Conservation (phyloP, 164 flowering plant species). For the Protea cynaroides region DNA sequence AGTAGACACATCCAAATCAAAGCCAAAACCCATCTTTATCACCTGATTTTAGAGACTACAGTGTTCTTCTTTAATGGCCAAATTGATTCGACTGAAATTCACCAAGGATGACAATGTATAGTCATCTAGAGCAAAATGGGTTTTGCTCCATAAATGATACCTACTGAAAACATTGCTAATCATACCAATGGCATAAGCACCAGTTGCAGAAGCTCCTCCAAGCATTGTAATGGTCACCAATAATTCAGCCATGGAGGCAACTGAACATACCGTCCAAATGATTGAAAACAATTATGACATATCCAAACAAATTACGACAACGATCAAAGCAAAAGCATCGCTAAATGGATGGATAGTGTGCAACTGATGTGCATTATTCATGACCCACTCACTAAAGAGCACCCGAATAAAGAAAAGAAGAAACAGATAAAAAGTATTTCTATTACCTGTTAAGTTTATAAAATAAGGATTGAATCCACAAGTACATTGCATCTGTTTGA, state of each 20-base stretch:
- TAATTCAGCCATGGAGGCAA: conserved; percentile 75
- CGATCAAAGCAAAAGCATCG: conserved; percentile 75
- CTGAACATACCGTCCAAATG: conserved; percentile 78
- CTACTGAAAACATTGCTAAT: conserved; percentile 14
- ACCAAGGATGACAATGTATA: no score
- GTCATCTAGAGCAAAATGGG: no score
- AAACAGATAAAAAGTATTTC: conserved; percentile 58
- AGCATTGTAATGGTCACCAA: conserved; percentile 83
- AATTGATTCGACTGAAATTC: no score
- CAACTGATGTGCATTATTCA: conserved; percentile 44
- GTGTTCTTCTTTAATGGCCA: no score
- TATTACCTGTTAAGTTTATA: no score
- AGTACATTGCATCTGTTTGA: no score
- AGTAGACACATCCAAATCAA: no score
- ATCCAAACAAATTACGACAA: conserved; percentile 80
- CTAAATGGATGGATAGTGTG: conserved; percentile 63
- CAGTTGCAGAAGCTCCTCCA: conserved; percentile 79
- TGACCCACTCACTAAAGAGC: conserved; percentile 87
- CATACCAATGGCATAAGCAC: conserved; percentile 75
- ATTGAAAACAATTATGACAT: conserved; percentile 85
- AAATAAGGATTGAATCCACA: no score
- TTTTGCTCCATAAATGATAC: no score
- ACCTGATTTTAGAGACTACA: no score
- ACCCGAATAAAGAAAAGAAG: conserved; percentile 90
- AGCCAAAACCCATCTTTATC: no score